Conservation (phyloP, 2,329 filamentous ascomycete species). For the Elsinoe batatas region DNA sequence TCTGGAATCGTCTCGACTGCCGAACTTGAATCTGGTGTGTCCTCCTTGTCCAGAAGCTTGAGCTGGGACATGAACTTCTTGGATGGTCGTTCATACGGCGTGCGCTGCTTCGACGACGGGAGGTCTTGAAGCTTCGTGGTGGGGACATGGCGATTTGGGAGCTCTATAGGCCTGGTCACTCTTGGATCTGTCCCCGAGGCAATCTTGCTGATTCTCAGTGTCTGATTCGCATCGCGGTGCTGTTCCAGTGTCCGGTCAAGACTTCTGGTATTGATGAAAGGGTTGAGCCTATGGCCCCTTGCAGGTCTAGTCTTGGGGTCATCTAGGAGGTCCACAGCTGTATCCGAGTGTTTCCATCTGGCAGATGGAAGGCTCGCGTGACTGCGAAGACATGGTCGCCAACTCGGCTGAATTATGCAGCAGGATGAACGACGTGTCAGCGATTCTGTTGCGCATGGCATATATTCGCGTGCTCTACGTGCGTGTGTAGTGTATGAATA, state of each 20-base stretch:
- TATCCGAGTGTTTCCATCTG: background rate
- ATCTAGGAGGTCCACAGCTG: background rate
- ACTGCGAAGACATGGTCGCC: background rate
- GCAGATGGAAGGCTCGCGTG: background rate
- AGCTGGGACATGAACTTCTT: background rate
- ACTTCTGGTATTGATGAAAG: background rate
- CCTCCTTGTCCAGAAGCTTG: background rate
- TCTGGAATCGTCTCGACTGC: too few relatives aligned
- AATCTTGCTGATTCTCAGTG: background rate
- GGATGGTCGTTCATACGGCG: background rate
- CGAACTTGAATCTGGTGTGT: too few relatives aligned
- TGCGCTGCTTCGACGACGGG: background rate
- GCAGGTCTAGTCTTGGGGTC: background rate
- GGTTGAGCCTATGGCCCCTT: background rate
- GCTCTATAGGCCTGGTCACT: background rate
- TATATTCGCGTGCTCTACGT: background rate
- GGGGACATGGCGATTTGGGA: background rate
- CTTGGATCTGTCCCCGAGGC: background rate
- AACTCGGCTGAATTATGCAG: background rate
- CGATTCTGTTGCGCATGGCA: background rate
- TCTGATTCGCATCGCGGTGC: slow-evolving; percentile 5
- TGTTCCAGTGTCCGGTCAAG: slow-evolving; percentile 1
- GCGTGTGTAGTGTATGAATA: too few relatives aligned
- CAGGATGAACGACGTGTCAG: background rate
- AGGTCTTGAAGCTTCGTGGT: background rate